A percentile compares a stretch with the other conserved stretches of the same genome.
Conservation (phyloP, 495 filamentous ascomycete species). For the Diplogelasinospora grovesii region DNA sequence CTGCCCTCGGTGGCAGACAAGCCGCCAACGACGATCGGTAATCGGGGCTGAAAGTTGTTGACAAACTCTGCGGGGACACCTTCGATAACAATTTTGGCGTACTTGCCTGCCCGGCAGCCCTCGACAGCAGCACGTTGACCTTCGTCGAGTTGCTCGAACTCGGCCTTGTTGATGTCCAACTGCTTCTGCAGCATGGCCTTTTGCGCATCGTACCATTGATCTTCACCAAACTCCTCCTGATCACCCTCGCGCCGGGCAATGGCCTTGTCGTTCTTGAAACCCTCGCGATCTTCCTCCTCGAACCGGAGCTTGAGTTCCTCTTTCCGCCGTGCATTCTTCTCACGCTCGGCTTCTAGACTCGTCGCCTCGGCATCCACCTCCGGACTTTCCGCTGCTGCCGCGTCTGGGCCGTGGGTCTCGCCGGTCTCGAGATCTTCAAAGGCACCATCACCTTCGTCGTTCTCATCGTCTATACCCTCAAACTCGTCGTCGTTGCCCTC, state of each 20-base stretch:
- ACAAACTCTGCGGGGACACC: constrained; percentile 89
- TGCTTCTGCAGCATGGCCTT: constrained; percentile 94
- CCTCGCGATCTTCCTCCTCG: constrained; percentile 94
- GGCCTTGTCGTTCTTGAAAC: constrained; percentile 79
- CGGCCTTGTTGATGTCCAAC: constrained; percentile 84
- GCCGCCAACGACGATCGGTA: constrained; percentile 84
- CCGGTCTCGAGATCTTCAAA: constrained; percentile 86
- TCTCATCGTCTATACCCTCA: constrained; percentile 62
- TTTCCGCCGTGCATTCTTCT: constrained; percentile 83
- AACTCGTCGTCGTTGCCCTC: constrained; percentile 43
- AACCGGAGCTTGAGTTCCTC: constrained; percentile 92
- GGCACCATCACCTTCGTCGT: constrained; percentile 80
- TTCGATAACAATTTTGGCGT: constrained; percentile 82
- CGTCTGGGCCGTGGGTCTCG: constrained; percentile 63
- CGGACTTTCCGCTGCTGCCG: constrained; percentile 68
- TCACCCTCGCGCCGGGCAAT: constrained; percentile 56
- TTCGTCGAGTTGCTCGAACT: constrained; percentile 81
- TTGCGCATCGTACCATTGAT: constrained; percentile 97
- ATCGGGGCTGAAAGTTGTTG: constrained; percentile 74
- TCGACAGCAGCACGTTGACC: constrained; percentile 72
- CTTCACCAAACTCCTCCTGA: constrained; percentile 80
- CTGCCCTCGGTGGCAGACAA: constrained; percentile 87
- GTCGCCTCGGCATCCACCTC: constrained; percentile 31
- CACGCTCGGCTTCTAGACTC: constrained; percentile 65
- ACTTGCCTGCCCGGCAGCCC: constrained; percentile 88